A percentile compares a stretch with the other conserved stretches of the same genome.
Conservation (phyloP, 306 rosid genomes). For the Benincasa hispida region DNA sequence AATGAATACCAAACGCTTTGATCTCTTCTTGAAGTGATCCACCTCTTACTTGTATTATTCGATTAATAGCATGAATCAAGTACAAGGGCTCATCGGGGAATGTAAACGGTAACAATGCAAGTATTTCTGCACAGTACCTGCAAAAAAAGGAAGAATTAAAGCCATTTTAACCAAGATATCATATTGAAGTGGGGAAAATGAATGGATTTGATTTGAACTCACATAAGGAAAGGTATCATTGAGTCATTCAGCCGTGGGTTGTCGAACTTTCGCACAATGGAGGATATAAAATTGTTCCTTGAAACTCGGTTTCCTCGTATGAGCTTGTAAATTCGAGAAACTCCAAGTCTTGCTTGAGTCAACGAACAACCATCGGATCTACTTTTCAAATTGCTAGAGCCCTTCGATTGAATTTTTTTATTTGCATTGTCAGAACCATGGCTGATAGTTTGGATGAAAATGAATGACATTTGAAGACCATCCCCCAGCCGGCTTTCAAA, state of each 20-base stretch:
- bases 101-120: constrained; percentile 77
- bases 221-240: constrained; percentile 70
- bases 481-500: constrained; percentile 97
- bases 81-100: constrained; percentile 86
- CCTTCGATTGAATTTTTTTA: constrained; percentile 36
- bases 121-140: constrained; percentile 95
- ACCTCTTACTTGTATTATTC: constrained; percentile 82
- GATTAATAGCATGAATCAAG: constrained; percentile 73
- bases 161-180: not conserved
- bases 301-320: constrained; percentile 80
- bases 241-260: constrained; percentile 52
- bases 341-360: constrained; percentile 85
- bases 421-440: constrained; percentile 29
- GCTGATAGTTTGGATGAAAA: constrained; percentile 56
- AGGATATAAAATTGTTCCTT: constrained; percentile 91
- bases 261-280: constrained; percentile 87
- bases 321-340: constrained; percentile 97
- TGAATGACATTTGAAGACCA: constrained; percentile 95
- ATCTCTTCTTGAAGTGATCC: constrained; percentile 82
- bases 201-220: constrained; percentile 21
- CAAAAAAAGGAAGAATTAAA: not conserved
- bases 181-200: not conserved
- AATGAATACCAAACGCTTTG: constrained; percentile 59
- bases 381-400: constrained; percentile 40
- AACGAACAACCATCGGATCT: constrained; percentile 52